Conservation (phyloP, 805 yeast genomes). For the Metschnikowia continentalis region DNA sequence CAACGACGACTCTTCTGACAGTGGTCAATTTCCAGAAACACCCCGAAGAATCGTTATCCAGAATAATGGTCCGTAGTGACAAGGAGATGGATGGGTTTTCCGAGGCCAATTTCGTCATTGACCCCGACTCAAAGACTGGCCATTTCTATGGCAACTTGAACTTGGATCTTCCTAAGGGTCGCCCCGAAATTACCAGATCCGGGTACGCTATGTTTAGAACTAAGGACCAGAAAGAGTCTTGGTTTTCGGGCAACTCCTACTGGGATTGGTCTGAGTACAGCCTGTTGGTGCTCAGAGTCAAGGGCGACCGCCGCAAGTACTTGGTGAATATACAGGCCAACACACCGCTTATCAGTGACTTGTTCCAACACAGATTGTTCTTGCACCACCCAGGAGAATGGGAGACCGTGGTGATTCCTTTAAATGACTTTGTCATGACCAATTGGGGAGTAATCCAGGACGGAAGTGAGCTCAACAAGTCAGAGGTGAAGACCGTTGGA, state of each 20-base stretch:
- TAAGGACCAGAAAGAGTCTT: constrained; percentile 45
- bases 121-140: constrained; percentile 30
- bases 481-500: constrained; percentile 68
- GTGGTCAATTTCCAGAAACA: constrained; percentile 56
- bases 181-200: constrained; percentile 24
- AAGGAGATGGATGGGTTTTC: constrained; percentile 77
- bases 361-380: constrained; percentile 78
- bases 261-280: constrained; percentile 70
- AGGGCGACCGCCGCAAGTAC: constrained; percentile 69
- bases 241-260: constrained; percentile 38
- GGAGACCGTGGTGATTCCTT: constrained; percentile 79
- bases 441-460: constrained; percentile 66
- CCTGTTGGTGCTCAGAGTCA: constrained; percentile 64
- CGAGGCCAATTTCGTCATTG: constrained; percentile 50
- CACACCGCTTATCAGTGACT: constrained; percentile 69
- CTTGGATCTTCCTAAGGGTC: constrained; percentile 43
- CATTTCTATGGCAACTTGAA: constrained; percentile 57
- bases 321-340: constrained; percentile 80
- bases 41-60: constrained; percentile 41
- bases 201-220: constrained; percentile 89
- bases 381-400: constrained; percentile 68
- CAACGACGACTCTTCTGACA: constrained; percentile 31
- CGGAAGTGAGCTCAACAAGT: constrained; percentile 54
- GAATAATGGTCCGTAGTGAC: constrained; percentile 62
- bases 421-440: constrained; percentile 76